A percentile compares a stretch with the other conserved stretches of the same genome.
These are phyloP conservation scores for Tolypocladium guangdongense DNA, from an alignment of 2,329 filamentous ascomycete species.

Conservation along the genomic window DNA sequence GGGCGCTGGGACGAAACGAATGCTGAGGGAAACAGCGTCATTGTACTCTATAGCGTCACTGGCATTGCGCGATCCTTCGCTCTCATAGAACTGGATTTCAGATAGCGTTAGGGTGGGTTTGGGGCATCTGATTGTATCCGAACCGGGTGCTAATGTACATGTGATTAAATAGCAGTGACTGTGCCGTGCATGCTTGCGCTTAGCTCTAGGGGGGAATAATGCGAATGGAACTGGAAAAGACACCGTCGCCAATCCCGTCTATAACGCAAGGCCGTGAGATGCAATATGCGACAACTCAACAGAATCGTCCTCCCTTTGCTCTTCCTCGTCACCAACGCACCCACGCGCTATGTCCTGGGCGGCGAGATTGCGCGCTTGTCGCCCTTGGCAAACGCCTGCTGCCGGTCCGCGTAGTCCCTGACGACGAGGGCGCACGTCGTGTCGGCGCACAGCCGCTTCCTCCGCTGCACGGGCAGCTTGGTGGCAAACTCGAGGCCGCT, in stretches of 20 bases:
- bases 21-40: background rate
- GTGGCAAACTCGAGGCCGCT: constrained; percentile 84
- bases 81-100: background rate
- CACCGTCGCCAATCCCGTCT: background rate
- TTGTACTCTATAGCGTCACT: background rate
- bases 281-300: background rate
- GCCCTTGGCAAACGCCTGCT: constrained; percentile 44
- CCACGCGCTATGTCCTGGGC: constrained; percentile 5
- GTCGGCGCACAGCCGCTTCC: constrained; percentile 76
- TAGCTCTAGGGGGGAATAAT: constrained; percentile 1
- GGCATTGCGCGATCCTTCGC: no score
- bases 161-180: background rate
- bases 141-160: background rate
- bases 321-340: background rate
- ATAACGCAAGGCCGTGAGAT: background rate
- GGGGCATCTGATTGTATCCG: background rate
- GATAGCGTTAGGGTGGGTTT: background rate
- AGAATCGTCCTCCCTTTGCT: background rate
- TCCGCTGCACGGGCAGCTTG: constrained; percentile 61
- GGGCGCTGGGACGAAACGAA: background rate
- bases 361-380: constrained; percentile 10
- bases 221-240: background rate
- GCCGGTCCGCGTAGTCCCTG: constrained; percentile 59
- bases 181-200: constrained; percentile 45
- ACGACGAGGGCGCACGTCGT: constrained; percentile 75